A percentile compares a stretch with the other conserved stretches of the same genome.
These are phyloP conservation scores for Mycena sp. DNA, from an alignment of 1,284 basidiomycete species.

Conservation along the genomic window DNA sequence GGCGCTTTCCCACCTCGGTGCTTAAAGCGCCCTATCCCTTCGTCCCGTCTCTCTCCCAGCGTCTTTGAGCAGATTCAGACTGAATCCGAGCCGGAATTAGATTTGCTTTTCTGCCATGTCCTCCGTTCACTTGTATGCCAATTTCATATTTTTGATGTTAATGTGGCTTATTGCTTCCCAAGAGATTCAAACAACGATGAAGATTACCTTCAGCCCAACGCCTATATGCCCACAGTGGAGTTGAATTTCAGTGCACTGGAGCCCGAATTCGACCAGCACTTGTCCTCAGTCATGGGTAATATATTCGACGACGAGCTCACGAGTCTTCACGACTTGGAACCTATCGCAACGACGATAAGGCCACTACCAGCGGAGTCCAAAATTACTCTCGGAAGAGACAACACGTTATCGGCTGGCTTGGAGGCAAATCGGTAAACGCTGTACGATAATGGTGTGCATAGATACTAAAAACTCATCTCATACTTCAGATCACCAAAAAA, in stretches of 20 bases:
- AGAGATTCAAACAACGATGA: neutral
- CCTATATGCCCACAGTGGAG: conserved; percentile 15
- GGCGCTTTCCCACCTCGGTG: neutral
- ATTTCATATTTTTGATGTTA: too few species aligned
- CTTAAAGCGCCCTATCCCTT: too few species aligned
- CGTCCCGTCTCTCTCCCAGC: neutral
- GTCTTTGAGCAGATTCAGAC: neutral
- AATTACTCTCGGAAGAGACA: neutral
- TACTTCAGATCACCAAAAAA: neutral
- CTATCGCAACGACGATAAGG: conserved; percentile 10
- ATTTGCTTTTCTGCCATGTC: neutral
- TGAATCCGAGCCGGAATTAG: too few species aligned
- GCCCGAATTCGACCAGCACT: conserved; percentile 21
- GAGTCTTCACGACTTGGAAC: conserved; percentile 18
- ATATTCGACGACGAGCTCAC: conserved; percentile 26
- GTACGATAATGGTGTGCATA: neutral
- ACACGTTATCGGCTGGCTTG: too few species aligned
- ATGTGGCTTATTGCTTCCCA: neutral
- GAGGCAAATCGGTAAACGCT: neutral
- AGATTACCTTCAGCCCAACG: neutral
- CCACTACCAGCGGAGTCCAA: neutral
- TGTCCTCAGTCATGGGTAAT: conserved; percentile 11
- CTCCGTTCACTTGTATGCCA: neutral
- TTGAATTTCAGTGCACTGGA: conserved; percentile 15
- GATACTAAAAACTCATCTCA: neutral